Evolutionary conservation across 164 flowering plant species (phyloP), one percentile per base, ranked within the genome.

Genomic region (Tinospora cordifolia): DNA sequence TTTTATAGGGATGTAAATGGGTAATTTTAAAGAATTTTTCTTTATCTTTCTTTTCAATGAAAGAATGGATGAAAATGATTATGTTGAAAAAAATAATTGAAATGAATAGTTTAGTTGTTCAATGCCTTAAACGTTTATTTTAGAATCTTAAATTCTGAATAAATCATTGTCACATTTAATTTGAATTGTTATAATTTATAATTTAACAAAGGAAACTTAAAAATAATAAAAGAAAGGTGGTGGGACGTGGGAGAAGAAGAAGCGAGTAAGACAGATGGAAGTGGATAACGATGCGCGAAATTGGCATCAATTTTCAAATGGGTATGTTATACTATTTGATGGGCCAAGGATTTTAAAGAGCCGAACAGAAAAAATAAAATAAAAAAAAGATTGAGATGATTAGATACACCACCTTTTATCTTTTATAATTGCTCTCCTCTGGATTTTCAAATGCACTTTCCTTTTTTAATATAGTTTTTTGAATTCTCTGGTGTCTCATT

Each of bases 261-360:
- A 17, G 22, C 47, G 39, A 49, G 26, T 30, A 49, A 67, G 69
- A 66, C 51, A 67, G 15, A 26, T 15, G 15, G 27, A 67, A 14
- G 15, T 12, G 12, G 47, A 44, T 7, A 44, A 6, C 12, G 26
- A 25, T 47, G 10, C n/a, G 44, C 27, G 15, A 62, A 1, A n/a
- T 1, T 27, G 7, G 39, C 3, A 3, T 36, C 22, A 19, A 21
- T 30, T 30, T 30, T 30, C 36, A 30, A 30, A 30, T n/a, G 19
- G 15, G 51, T 15, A 30, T 34, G 10, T 54, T 34, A 19, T 30
- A 30, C 39, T 46, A 21, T 68, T 68, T 63, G 71, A 68, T 54
- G n/a, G 26, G 8, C 63, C 57, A 54, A 51, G 58, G 71, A 68
- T n/a, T 68, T 34, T 38, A 51, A 68, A 68, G 34, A 54, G 46